These are phyloP conservation scores for Ophiostoma triangulosporum DNA, from an alignment of 2,329 filamentous ascomycete genomes.

Conservation along the genomic window DNA sequence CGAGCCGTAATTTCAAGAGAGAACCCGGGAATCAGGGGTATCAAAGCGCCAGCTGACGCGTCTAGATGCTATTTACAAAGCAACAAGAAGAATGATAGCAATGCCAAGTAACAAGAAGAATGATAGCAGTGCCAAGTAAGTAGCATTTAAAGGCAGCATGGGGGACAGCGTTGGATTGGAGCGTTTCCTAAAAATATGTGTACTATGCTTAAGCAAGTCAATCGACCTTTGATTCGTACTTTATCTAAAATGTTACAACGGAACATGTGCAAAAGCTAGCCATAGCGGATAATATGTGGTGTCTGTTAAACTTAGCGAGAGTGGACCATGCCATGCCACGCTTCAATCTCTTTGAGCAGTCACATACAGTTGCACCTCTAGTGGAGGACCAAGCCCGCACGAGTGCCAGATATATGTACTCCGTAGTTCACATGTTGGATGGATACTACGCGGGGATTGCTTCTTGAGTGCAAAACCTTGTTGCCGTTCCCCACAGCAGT, in stretches of 20 bases:
- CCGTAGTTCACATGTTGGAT: too few relatives aligned
- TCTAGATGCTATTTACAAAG: too few relatives aligned
- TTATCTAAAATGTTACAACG: too few relatives aligned
- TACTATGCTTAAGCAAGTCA: too few relatives aligned
- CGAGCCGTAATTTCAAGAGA: neutral
- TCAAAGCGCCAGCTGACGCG: neutral
- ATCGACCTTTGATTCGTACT: too few relatives aligned
- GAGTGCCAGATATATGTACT: neutral
- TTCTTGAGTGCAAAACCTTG: neutral
- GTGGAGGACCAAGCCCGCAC: neutral
- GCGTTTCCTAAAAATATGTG: too few relatives aligned
- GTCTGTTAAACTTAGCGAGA: too few relatives aligned
- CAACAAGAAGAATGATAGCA: too few relatives aligned
- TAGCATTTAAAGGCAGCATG: neutral
- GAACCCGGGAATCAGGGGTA: too few relatives aligned
- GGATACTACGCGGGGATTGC: neutral
- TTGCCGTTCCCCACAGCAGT: neutral
- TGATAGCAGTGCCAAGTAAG: slow-evolving; percentile 18
- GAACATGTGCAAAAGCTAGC: too few relatives aligned
- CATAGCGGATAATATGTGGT: neutral
- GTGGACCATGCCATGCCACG: neutral
- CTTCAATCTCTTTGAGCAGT: neutral
- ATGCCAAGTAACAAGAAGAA: too few relatives aligned
- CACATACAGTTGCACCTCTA: neutral
- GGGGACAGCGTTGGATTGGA: neutral